phyloP scores from a whole-genome alignment of 495 filamentous ascomycete species.

The Penicillium verhagenii region DNA sequence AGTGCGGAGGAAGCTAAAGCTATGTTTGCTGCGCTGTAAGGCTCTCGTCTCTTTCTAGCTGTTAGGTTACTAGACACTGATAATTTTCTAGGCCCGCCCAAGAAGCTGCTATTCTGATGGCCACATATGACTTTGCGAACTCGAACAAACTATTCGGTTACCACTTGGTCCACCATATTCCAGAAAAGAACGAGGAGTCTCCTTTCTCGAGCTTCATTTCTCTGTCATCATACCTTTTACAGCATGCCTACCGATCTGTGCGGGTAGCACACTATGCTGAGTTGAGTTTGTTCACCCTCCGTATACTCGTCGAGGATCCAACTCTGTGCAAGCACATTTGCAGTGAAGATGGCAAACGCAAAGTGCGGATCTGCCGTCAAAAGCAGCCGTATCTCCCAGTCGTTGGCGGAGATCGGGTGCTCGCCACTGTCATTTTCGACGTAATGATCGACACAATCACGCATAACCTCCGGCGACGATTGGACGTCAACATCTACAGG shows the following conservation, averaged over 20 bases:
- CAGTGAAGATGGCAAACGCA: conserved; percentile 70
- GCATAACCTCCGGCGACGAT: conserved; percentile 82
- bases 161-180: conserved; percentile 64
- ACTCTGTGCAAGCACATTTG: conserved; percentile 81
- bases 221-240: conserved; percentile 85
- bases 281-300: conserved; percentile 77
- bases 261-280: conserved; percentile 78
- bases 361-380: conserved; percentile 86
- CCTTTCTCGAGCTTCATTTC: conserved; percentile 85
- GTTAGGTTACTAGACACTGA: too few relatives aligned
- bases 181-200: conserved; percentile 62
- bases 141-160: conserved; percentile 95
- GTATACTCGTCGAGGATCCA: conserved; percentile 85
- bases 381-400: conserved; percentile 83
- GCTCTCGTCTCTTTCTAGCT: too few relatives aligned
- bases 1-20: conserved; percentile 73
- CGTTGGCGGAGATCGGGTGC: conserved; percentile 64
- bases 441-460: conserved; percentile 86
- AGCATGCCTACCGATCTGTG: conserved; percentile 83
- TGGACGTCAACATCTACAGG: conserved; percentile 85
- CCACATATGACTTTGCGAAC: conserved; percentile 89
- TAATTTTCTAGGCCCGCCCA: conserved; percentile 62
- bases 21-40: conserved; percentile 69
- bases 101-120: conserved; percentile 74
- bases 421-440: conserved; percentile 77